Percentiles rank a stretch among this genome's conserved stretches.
Conservation (phyloP, 495 filamentous ascomycete species). For the Achaetomiella virescens region DNA sequence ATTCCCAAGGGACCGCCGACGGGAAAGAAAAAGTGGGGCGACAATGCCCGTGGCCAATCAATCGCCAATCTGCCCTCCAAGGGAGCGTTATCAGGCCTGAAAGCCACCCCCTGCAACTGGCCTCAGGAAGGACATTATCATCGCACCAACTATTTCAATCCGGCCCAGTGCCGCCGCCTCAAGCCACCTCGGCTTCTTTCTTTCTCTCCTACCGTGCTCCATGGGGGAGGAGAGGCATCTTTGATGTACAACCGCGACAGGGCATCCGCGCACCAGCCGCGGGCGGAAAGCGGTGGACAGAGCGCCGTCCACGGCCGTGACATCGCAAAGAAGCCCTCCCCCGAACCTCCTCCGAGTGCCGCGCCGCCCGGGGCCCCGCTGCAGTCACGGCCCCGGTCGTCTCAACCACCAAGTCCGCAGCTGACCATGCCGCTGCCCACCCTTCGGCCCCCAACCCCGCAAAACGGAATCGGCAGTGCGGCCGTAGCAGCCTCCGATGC, state of each 20-base stretch:
- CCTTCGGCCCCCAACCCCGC: not conserved
- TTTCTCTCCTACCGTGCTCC: constrained; percentile 6
- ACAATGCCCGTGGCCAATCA: not conserved
- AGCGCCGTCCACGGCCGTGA: constrained; percentile 4
- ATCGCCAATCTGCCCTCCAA: not conserved
- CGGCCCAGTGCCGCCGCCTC: not conserved
- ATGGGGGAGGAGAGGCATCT: constrained; percentile 23
- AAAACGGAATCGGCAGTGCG: not conserved
- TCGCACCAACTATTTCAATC: constrained; percentile 1
- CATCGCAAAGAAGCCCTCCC: not conserved
- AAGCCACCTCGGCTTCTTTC: not conserved
- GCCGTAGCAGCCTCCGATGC: not conserved
- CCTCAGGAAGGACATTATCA: not conserved
- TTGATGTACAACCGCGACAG: constrained; percentile 28
- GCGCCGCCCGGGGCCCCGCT: constrained; percentile 3
- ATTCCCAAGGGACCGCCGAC: not conserved
- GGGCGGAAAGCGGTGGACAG: constrained; percentile 14
- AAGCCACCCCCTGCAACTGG: not conserved
- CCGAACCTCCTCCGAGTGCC: constrained; percentile 1
- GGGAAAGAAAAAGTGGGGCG: not conserved
- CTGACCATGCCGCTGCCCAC: not conserved
- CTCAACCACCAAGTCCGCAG: not conserved
- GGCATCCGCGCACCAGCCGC: constrained; percentile 25
- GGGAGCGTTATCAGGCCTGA: not conserved
- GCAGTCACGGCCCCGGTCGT: constrained; percentile 2